phyloP scores from a whole-genome alignment of 2,329 filamentous ascomycete genomes.

The Aureobasidium sp. region DNA sequence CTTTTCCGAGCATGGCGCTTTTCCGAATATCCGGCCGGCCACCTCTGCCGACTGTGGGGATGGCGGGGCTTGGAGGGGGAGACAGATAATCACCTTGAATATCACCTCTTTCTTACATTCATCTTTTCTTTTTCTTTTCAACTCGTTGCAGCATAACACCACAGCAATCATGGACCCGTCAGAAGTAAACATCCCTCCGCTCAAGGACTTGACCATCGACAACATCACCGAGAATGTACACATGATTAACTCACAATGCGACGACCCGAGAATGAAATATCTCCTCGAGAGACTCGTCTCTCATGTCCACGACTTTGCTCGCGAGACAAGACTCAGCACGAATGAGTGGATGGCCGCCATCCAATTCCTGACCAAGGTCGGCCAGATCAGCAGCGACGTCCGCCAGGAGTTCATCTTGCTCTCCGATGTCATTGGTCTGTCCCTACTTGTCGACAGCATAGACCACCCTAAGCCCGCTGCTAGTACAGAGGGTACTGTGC shows the following conservation, averaged over 20 bases:
- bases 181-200: conserved; percentile 41
- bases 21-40: not conserved
- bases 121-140: no score
- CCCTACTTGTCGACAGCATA: conserved; percentile 72
- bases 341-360: conserved; percentile 73
- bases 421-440: conserved; percentile 71
- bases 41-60: conserved; percentile 4
- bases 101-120: not conserved
- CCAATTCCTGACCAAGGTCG: conserved; percentile 63
- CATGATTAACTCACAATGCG: conserved; percentile 64
- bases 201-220: conserved; percentile 68
- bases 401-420: conserved; percentile 67
- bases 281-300: conserved; percentile 66
- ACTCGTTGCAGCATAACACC: not conserved
- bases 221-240: conserved; percentile 74
- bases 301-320: conserved; percentile 75
- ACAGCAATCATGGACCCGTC: conserved; percentile 36
- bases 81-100: not conserved
- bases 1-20: not conserved
- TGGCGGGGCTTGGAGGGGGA: not conserved
- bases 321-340: conserved; percentile 68
- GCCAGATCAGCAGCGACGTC: conserved; percentile 67
- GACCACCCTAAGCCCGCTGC: conserved; percentile 69
- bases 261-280: conserved; percentile 60
- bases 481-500: conserved; percentile 70